phyloP scores from a whole-genome alignment of 169 alveolate species.

The Plasmodium knowlesi region DNA sequence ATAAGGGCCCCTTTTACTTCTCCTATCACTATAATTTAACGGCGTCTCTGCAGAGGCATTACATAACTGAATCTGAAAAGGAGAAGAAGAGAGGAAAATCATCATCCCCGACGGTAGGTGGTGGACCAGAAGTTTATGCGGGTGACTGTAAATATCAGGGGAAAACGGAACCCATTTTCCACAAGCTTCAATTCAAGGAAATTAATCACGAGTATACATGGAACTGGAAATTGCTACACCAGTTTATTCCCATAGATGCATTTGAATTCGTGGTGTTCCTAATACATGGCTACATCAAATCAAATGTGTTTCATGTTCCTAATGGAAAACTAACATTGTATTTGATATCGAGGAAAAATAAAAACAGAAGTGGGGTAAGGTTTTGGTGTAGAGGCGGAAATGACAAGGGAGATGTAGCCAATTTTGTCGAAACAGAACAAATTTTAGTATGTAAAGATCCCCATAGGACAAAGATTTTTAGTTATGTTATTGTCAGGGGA shows the following conservation, averaged over 20 bases:
- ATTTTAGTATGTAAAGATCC: conserved; percentile 83
- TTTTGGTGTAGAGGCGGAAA: conserved; percentile 96
- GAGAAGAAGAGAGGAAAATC: neutral
- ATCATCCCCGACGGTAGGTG: neutral
- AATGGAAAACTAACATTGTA: conserved; percentile 61
- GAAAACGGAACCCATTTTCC: neutral
- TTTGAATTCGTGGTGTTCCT: conserved; percentile 54
- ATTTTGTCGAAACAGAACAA: conserved; percentile 96
- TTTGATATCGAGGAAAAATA: conserved; percentile 89
- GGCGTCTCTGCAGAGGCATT: conserved; percentile 39
- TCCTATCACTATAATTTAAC: conserved; percentile 69
- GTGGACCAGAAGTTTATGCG: neutral
- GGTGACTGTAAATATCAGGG: neutral
- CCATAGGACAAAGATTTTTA: conserved; percentile 80
- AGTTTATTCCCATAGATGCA: conserved; percentile 20
- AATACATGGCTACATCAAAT: conserved; percentile 46
- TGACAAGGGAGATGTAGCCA: conserved; percentile 95
- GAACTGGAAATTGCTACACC: conserved; percentile 59
- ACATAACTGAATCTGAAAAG: conserved; percentile 10
- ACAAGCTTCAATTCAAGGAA: conserved; percentile 32
- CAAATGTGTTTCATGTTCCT: conserved; percentile 44
- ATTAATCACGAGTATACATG: conserved; percentile 63
- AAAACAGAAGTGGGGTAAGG: conserved; percentile 94
- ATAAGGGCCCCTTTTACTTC: conserved; percentile 72
- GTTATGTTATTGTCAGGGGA: conserved; percentile 93